A percentile compares a stretch with the other conserved stretches of the same genome.
Conservation (phyloP, 768 basidiomycete species). For the Trametes gibbosa region DNA sequence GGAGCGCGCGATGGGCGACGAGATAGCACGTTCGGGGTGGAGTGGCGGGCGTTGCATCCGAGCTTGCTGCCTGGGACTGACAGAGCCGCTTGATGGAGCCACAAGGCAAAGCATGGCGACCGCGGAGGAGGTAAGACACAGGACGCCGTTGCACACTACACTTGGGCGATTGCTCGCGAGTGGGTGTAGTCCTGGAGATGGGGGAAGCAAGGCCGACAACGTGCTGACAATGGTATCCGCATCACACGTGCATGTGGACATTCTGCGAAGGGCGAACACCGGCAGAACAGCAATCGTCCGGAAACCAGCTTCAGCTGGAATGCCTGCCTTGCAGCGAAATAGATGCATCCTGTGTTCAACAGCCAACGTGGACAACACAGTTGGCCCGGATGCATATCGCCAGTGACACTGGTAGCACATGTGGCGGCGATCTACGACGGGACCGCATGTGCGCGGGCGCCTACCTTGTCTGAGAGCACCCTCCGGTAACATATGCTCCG, state of each 20-base stretch:
- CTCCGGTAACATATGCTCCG: not conserved
- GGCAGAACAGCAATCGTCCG: not conserved
- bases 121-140: not conserved
- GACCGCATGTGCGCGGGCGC: not conserved
- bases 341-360: not conserved
- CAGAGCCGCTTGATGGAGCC: not conserved
- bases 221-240: not conserved
- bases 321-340: not conserved
- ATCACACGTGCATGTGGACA: conserved; percentile 9
- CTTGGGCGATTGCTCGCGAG: not conserved
- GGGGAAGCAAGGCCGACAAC: not conserved
- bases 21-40: not conserved
- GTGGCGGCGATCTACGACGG: not conserved
- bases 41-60: not conserved
- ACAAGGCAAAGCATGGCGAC: not conserved
- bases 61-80: not conserved
- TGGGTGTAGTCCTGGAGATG: not conserved
- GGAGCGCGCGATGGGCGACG: not conserved
- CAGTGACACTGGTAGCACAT: not conserved
- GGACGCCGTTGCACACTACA: not conserved
- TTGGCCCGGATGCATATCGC: not conserved
- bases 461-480: not conserved
- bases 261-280: not conserved
- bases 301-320: too few relatives aligned
- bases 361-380: not conserved